Evolutionary conservation across 805 yeast species (phyloP).

Genomic region (Candida dajiaensis): DNA sequence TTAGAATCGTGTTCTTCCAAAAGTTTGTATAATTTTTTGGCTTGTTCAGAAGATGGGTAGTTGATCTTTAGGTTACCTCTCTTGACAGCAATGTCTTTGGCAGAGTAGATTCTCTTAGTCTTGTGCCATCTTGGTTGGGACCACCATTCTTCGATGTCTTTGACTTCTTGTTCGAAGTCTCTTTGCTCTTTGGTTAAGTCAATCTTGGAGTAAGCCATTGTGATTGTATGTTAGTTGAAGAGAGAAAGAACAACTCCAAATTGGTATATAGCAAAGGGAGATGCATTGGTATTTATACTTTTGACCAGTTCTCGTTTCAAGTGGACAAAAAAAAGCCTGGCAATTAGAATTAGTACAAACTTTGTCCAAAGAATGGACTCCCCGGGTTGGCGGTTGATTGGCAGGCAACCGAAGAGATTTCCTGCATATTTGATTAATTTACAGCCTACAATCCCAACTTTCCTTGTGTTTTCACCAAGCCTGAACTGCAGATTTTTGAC

Average conservation of each 20-base stretch:
- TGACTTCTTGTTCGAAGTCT: conserved; percentile 43
- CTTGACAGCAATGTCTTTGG: conserved; percentile 85
- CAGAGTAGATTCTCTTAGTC: conserved; percentile 81
- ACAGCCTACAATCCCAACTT: background rate
- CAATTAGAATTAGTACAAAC: background rate
- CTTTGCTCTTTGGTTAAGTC: conserved; percentile 18
- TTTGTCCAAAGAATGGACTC: too few relatives aligned
- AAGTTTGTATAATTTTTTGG: conserved; percentile 72
- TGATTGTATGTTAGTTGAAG: background rate
- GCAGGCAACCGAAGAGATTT: too few relatives aligned
- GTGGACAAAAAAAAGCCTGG: background rate
- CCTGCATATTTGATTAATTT: too few relatives aligned
- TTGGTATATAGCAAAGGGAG: background rate
- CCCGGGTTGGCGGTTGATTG: conserved; percentile 2
- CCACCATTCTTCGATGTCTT: conserved; percentile 87
- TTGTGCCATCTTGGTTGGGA: conserved; percentile 83
- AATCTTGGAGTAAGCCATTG: conserved; percentile 9
- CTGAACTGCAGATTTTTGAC: background rate
- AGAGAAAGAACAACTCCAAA: background rate
- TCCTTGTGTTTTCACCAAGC: too few relatives aligned
- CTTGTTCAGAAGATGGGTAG: conserved; percentile 73
- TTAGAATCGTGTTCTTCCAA: conserved; percentile 66
- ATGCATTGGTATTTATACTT: conserved; percentile 1
- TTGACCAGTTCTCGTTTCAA: background rate
- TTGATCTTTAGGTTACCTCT: conserved; percentile 72